Evolutionary conservation across 208 protist species (phyloP), one percentile per base, ranked within the genome.

Genomic region (Borovskyia barvae): DNA sequence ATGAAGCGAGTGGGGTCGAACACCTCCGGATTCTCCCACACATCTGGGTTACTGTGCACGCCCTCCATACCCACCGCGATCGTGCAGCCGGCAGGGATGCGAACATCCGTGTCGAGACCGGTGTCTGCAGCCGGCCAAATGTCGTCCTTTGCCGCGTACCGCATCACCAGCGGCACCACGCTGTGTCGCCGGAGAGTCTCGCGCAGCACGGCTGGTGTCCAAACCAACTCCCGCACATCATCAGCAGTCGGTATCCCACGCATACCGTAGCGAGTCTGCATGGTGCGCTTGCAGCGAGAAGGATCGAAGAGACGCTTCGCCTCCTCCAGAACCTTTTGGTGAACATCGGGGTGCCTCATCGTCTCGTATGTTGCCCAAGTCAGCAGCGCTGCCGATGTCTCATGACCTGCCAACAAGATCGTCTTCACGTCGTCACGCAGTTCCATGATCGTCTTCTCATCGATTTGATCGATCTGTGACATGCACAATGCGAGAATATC

Each of bases 281-380:
- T 57, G 9, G 51, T 75, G 29, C 39, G 51, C 28, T 64, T 70
- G 58, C 87, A 92, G 48, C 64, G 71, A 22, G 70, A 59, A 2
- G 84, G 82, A 57, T 92, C 87, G 54, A 93, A 96, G 11, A 94
- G 70, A 25, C 54, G 25, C 29, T 55, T 63, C 15, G 82, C 82
- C 75, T 96, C 90, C 15, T 64, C 74, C 14, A 78, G 61, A 14
- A 96, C 50, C 33, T 79, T 75, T 12, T 76, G 50, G 39, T 66
- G 65, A 37, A 86, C 61, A 3, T 93, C 78, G 6, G 78, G 77
- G 43, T 81, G 70, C 35, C 82, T 77, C 15, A 93, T 77, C 12
- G 80, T 62, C 65, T 96, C 90, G 67, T 96, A 96, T n/a, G 82
- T 88, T 19, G 90, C 82, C 87, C 87, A 96, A 22, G 87, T 96